Conservation (phyloP, 208 protist genomes). For the Crithidia acanthocephali region DNA sequence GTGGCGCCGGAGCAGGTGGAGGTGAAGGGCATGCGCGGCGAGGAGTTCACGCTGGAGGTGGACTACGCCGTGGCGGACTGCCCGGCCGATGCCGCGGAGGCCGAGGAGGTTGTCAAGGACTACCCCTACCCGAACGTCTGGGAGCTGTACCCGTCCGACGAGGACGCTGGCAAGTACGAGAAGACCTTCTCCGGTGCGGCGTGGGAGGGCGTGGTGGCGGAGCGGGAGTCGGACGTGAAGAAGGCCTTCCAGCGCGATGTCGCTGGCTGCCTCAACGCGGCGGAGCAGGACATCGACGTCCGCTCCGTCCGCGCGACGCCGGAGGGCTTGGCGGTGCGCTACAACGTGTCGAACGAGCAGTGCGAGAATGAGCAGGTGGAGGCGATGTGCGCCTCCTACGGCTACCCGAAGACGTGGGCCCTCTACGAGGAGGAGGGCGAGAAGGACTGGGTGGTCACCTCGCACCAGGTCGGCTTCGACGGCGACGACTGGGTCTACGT, state of each 20-base stretch:
- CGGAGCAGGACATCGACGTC: conserved; percentile 27
- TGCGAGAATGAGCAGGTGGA: conserved; percentile 23
- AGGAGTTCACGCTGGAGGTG: conserved; percentile 30
- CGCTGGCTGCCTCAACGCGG: conserved; percentile 31
- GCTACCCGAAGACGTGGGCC: conserved; percentile 47
- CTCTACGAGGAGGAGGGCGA: conserved; percentile 46
- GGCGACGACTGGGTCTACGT: conserved; percentile 76
- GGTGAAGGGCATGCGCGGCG: conserved; percentile 26
- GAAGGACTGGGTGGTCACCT: conserved; percentile 41
- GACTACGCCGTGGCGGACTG: conserved; percentile 43
- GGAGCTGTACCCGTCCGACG: conserved; percentile 42
- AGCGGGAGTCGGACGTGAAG: conserved; percentile 27
- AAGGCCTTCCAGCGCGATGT: conserved; percentile 48
- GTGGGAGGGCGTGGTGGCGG: conserved; percentile 30
- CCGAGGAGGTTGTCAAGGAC: conserved; percentile 38
- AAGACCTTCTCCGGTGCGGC: conserved; percentile 36
- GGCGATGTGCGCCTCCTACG: conserved; percentile 33
- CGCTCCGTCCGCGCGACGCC: conserved; percentile 28
- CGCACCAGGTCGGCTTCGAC: conserved; percentile 71
- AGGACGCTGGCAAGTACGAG: conserved; percentile 28
- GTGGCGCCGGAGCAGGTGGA: conserved; percentile 31
- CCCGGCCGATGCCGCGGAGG: conserved; percentile 33
- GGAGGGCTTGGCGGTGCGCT: conserved; percentile 38
- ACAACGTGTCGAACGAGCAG: conserved; percentile 37
- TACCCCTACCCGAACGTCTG: conserved; percentile 51